Percentiles rank a stretch among this genome's conserved stretches.
Conservation (phyloP, 2,329 filamentous ascomycete genomes). For the Hirsutella minnesotensis region DNA sequence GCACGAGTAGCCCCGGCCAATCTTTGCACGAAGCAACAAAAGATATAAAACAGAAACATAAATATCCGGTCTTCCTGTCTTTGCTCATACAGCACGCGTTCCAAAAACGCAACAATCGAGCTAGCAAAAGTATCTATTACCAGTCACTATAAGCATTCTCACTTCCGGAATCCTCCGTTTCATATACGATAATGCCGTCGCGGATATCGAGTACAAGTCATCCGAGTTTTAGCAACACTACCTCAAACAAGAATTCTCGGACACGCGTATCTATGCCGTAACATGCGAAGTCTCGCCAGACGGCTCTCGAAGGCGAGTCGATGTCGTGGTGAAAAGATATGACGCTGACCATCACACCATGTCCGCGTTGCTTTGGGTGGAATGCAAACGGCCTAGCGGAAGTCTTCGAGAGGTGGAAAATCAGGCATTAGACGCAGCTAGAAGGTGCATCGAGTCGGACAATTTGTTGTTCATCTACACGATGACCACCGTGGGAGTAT, state of each 20-base stretch:
- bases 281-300: not conserved
- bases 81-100: no score
- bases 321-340: not conserved
- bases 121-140: no score
- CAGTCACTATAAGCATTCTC: not conserved
- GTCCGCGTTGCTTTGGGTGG: not conserved
- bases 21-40: no score
- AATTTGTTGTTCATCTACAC: conserved; percentile 2
- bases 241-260: not conserved
- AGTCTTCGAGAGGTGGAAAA: not conserved
- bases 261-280: not conserved
- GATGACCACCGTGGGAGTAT: conserved; percentile 3
- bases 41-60: no score
- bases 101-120: no score
- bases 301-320: not conserved
- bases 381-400: not conserved
- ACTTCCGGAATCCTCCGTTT: not conserved
- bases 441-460: conserved; percentile 1
- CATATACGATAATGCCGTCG: not conserved
- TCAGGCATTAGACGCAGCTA: conserved; percentile 3
- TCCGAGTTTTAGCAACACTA: conserved; percentile 1
- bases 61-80: no score
- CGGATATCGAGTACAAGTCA: conserved; percentile 1
- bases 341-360: not conserved
- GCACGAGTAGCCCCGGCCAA: no score